These are phyloP conservation scores for Camptophora hylomeconis DNA, from an alignment of 2,329 filamentous ascomycete genomes.

Conservation along the genomic window DNA sequence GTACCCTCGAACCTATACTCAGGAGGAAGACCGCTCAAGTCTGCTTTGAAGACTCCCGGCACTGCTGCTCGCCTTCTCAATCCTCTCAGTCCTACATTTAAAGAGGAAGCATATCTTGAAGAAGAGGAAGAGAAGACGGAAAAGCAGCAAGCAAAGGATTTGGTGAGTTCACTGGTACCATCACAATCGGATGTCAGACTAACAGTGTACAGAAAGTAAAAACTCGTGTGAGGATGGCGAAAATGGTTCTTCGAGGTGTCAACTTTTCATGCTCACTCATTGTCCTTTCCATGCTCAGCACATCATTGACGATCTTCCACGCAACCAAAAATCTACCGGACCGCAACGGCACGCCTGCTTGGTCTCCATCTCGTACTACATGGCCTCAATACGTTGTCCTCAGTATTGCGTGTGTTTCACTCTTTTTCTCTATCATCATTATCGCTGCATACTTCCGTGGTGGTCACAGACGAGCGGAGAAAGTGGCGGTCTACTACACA, in stretches of 20 bases:
- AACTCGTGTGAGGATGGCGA: conserved; percentile 78
- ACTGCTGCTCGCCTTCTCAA: conserved; percentile 65
- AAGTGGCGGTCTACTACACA: conserved; percentile 89
- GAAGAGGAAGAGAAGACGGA: conserved; percentile 72
- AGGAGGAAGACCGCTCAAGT: conserved; percentile 56
- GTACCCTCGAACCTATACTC: conserved; percentile 13
- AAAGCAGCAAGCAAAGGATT: conserved; percentile 71
- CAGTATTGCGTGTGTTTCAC: conserved; percentile 63
- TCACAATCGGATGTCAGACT: conserved; percentile 16
- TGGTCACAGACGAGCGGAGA: conserved; percentile 78
- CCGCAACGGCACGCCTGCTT: conserved; percentile 71
- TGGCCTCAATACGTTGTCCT: conserved; percentile 89
- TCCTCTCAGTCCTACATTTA: conserved; percentile 80
- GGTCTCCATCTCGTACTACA: conserved; percentile 63
- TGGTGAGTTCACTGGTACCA: conserved; percentile 48
- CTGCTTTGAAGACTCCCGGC: conserved; percentile 76
- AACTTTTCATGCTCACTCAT: conserved; percentile 97
- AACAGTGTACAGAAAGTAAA: conserved; percentile 67
- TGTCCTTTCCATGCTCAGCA: conserved; percentile 75
- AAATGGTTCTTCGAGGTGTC: conserved; percentile 85
- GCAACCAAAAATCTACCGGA: conserved; percentile 61
- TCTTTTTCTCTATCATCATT: conserved; percentile 64
- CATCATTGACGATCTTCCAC: conserved; percentile 88
- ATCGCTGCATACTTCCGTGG: conserved; percentile 79
- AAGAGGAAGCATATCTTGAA: conserved; percentile 75